Evolutionary conservation across 257 asterid genomes (phyloP), one percentile per base, ranked within the genome.

Genomic region (Lycium ferocissimum): DNA sequence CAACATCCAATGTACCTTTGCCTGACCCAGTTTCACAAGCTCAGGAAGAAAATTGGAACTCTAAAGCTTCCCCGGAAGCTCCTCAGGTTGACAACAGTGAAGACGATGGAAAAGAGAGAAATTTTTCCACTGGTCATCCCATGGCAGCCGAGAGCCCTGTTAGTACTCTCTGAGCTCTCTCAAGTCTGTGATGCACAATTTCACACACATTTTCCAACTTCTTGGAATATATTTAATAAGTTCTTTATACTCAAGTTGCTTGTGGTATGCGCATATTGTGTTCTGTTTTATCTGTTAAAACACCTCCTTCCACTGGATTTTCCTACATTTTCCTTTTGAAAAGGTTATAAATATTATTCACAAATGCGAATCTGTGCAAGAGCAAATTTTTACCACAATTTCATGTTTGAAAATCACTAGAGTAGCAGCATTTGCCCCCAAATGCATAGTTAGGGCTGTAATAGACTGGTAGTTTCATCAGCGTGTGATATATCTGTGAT

Each of bases 71-170:
- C 43, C 80, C 15, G 9, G 62, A 85, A 37, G 79, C 83, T 81
- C 79, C 91, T 26, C 62, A 84, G 53, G 86, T 81, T 78, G 86
- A 51, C 84, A 88, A 63, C 79, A 86, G 76, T 82, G 91, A 80
- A 82, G 94, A 86, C 85, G 92, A 89, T 72, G 90, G 83, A 58
- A 87, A 86, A 58, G 81, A 70, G 6, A 89, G 86, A 90, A 88
- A 92, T 91, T 86, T 88, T 7, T 86, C 83, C 85, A 86, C 87
- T 83, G 90, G 89, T 70, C 93, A 88, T 83, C 97, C 90, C 83
- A 90, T 92, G 87, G 92, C 95, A 47, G 92, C 94, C 12, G 97
- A 91, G 87, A 91, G 91, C 89, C 96, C 92, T 54, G 90, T 89
- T 67, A 88, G 92, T 87, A 87, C 70, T 20, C 76, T 5, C 61